Evolutionary conservation across 306 rosid genomes (phyloP), one percentile per base, ranked within the genome.

Genomic region (Fagus sylvatica): DNA sequence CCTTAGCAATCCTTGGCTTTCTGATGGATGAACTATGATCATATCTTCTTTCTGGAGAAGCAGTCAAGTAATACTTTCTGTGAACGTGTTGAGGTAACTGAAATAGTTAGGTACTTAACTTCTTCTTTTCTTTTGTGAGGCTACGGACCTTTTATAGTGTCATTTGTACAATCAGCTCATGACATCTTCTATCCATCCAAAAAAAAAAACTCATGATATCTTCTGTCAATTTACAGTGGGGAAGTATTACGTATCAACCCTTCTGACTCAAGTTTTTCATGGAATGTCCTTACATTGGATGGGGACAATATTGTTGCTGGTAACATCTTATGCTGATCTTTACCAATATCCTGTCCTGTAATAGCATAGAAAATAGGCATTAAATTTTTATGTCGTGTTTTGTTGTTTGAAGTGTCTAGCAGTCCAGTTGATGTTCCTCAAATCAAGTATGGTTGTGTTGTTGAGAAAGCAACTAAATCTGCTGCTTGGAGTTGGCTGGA

Each of bases 261-360:
- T 39, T 61, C 72, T 0, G 84, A 88, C 70, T 90, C 97, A 53
- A 87, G 86, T 79, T 88, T 80, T 82, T 95, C 98, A 0, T 95
- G 98, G 98, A 66, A 83, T 80, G 83, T 90, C 84, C 88, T 91
- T 75, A 49, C 95, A 7, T 76, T 95, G 77, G 97, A 95, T 73
- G 95, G 97, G 65, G 77, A 92, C 82, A 88, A 89, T 83, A 72
- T 92, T 67, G 42, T 95, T 95, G 92, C 98, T 54, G 98, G 98
- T 95, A 92, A 69, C 76, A 59, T 79, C 65, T 65, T 85, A 74
- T 68, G 68, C 87, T 74, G 66, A 9, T 68, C 41, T 74, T 64
- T 79, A 33, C 53, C 48, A 75, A 65, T 74, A 56, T 32, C 51
- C 68, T 73, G 65, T 78, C 43, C 34, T 33, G 4, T 55, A 66